phyloP scores from a whole-genome alignment of 805 yeast species.

The Nakazawaea molendinolei region DNA sequence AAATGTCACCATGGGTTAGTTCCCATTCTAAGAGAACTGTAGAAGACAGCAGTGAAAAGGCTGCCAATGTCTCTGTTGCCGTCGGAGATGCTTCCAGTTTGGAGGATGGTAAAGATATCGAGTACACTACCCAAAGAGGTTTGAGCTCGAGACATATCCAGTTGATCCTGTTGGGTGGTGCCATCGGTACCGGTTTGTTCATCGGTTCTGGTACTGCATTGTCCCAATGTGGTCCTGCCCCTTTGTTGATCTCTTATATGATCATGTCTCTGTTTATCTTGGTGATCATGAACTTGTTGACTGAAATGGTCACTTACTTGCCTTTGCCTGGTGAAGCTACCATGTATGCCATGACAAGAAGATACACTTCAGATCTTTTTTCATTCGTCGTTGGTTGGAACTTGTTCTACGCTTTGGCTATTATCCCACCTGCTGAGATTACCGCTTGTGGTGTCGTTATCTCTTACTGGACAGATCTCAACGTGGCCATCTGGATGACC shows the following conservation, averaged over 20 bases:
- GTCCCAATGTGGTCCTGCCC: constrained; percentile 57
- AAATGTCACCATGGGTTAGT: constrained; percentile 10
- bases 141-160: constrained; percentile 62
- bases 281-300: constrained; percentile 55
- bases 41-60: neutral
- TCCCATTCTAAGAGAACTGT: constrained; percentile 1
- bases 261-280: constrained; percentile 57
- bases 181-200: constrained; percentile 71
- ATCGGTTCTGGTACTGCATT: constrained; percentile 63
- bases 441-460: constrained; percentile 54
- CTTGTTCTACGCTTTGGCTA: constrained; percentile 40
- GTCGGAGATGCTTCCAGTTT: constrained; percentile 14
- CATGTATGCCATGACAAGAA: constrained; percentile 32
- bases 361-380: constrained; percentile 37
- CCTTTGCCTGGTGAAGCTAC: constrained; percentile 37
- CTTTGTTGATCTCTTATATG: constrained; percentile 49
- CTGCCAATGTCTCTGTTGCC: constrained; percentile 12
- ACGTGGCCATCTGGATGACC: constrained; percentile 47
- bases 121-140: constrained; percentile 33
- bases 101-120: constrained; percentile 11
- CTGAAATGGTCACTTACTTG: constrained; percentile 53
- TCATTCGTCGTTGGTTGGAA: constrained; percentile 42
- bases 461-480: constrained; percentile 45
- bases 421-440: constrained; percentile 57
- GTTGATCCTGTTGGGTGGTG: constrained; percentile 71